phyloP scores from a whole-genome alignment of 768 basidiomycete species.

The Symmetrospora coprosmae region DNA sequence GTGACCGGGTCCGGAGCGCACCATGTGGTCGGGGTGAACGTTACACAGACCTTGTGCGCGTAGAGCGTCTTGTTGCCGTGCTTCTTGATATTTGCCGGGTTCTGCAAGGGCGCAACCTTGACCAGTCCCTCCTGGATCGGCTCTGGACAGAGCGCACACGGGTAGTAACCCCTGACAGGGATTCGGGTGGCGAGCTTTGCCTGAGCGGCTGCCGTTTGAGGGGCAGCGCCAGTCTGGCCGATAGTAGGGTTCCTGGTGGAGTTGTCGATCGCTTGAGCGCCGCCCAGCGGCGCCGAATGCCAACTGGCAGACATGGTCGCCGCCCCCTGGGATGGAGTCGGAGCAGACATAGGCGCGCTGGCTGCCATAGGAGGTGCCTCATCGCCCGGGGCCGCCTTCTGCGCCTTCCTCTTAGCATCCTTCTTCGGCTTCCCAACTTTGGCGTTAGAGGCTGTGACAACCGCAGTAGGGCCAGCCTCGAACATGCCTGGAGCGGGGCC shows the following conservation, averaged over 20 bases:
- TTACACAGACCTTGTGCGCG: slow-evolving; percentile 55
- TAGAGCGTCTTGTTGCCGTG: not conserved
- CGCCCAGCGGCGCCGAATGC: too few relatives aligned
- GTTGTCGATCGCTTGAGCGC: too few relatives aligned
- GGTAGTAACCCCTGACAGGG: not conserved
- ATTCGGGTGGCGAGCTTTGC: not conserved
- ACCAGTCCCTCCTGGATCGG: slow-evolving; percentile 27
- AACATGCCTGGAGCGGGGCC: not conserved
- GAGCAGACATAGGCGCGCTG: too few relatives aligned
- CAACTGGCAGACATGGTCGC: too few relatives aligned
- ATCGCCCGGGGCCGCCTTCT: not conserved
- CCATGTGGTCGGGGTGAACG: slow-evolving; percentile 79
- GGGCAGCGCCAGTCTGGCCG: too few relatives aligned
- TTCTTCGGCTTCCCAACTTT: not conserved
- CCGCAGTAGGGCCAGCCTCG: not conserved
- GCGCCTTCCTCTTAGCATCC: not conserved
- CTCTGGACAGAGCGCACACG: slow-evolving; percentile 32
- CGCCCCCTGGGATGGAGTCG: too few relatives aligned
- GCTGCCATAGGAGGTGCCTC: too few relatives aligned
- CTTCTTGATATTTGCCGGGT: too few relatives aligned
- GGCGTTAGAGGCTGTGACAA: not conserved
- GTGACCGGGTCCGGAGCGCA: slow-evolving; percentile 49
- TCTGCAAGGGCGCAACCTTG: slow-evolving; percentile 24
- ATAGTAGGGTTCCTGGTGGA: too few relatives aligned
- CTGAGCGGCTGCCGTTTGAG: too few relatives aligned